These are phyloP conservation scores for Vaccinium myrtillus DNA, from an alignment of 148 eudicot species.

Conservation along the genomic window DNA sequence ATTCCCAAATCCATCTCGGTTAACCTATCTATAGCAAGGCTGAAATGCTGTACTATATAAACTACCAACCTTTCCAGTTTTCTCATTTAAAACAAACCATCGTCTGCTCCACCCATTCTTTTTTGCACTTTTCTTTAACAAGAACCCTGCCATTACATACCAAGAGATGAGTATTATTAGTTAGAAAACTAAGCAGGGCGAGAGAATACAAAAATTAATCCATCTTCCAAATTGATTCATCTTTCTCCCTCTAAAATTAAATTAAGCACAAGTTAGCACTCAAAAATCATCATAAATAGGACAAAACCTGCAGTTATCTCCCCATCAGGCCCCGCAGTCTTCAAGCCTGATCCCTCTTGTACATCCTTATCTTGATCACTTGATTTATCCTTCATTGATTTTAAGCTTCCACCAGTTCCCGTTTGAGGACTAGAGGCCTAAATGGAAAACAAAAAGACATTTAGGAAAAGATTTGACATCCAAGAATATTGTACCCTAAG, in stretches of 20 bases:
- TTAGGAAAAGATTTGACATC: slow-evolving; percentile 15
- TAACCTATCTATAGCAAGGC: not conserved
- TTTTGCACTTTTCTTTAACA: slow-evolving; percentile 92
- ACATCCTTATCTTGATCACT: slow-evolving; percentile 75
- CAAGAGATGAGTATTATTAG: not conserved
- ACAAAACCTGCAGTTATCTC: slow-evolving; percentile 83
- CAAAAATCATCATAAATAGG: not conserved
- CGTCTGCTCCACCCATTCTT: slow-evolving; percentile 83
- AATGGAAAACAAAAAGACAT: not conserved
- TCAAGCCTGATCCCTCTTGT: slow-evolving; percentile 76
- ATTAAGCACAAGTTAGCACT: not conserved
- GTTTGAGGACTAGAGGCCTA: slow-evolving; percentile 97
- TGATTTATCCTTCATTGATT: slow-evolving; percentile 82
- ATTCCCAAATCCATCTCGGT: not conserved
- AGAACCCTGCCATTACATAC: slow-evolving; percentile 54
- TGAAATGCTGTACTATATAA: not conserved
- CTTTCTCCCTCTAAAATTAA: not conserved
- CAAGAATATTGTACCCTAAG: not conserved
- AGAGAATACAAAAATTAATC: not conserved
- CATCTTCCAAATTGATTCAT: not conserved
- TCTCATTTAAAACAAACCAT: slow-evolving; percentile 96
- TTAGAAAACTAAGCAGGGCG: not conserved
- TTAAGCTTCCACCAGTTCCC: slow-evolving; percentile 75
- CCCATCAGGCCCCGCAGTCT: slow-evolving; percentile 87
- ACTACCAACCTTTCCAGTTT: slow-evolving; percentile 88